Percentiles rank a stretch among this genome's conserved stretches.
Evolutionary conservation across 2,329 filamentous ascomycete species (phyloP).

Genomic region (Malbranchea zuffiana): DNA sequence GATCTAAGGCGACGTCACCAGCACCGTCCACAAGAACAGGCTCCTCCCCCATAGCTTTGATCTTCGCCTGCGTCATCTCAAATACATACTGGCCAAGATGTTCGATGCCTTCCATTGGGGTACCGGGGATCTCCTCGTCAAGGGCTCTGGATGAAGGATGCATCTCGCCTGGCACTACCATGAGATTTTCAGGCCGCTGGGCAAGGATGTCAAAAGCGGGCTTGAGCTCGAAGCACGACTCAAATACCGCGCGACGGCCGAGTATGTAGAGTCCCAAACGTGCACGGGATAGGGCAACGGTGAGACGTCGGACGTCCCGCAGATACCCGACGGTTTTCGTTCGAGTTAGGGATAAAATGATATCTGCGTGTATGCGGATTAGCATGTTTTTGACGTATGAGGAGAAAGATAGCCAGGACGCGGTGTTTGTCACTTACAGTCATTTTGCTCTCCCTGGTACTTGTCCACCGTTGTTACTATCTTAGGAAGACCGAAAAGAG

Average conservation of each 20-base stretch:
- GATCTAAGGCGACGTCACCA: constrained; percentile 18
- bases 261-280: constrained; percentile 86
- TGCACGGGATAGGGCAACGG: constrained; percentile 85
- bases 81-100: constrained; percentile 93
- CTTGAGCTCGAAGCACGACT: constrained; percentile 74
- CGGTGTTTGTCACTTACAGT: constrained; percentile 54
- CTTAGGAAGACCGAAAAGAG: constrained; percentile 78
- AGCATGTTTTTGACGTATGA: neutral
- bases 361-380: constrained; percentile 46
- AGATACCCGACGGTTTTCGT: constrained; percentile 86
- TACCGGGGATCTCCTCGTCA: constrained; percentile 37
- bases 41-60: constrained; percentile 45
- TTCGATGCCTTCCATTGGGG: constrained; percentile 79
- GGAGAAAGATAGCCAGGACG: neutral
- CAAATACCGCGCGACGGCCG: constrained; percentile 78
- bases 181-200: constrained; percentile 66
- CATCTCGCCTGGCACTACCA: constrained; percentile 75
- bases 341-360: constrained; percentile 85
- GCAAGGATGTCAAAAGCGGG: constrained; percentile 74
- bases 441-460: constrained; percentile 98
- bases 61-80: constrained; percentile 77
- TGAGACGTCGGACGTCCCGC: constrained; percentile 83
- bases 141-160: constrained; percentile 55
- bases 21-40: constrained; percentile 28
- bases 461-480: constrained; percentile 94